Base-by-base conservation (phyloP, 2,329 filamentous ascomycete genomes). In the Fusarium zealandicum region DNA sequence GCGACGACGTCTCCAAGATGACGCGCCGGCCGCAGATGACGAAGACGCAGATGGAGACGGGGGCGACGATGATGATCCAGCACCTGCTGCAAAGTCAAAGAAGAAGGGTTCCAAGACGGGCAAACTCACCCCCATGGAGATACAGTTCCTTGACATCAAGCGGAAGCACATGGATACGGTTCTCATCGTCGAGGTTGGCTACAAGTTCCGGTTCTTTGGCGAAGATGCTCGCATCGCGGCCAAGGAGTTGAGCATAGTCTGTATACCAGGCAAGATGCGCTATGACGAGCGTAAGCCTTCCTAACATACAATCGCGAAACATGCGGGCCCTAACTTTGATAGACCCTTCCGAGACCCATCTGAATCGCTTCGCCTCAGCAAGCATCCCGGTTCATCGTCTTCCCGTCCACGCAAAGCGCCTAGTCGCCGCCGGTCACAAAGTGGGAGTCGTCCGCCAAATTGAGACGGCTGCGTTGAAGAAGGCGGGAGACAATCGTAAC, bases 151-250 rank as follows among this genome's bases (percentile, higher is more conserved):
- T 6, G 93, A 96, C 14, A 96, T 99, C 73, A 99, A 99, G 76
- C 83, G 87, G 55, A 90, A 93, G 65, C 88, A 98, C 70, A 82
- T 92, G 77, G 95, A 98, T 70, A 95, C 93, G 0, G 68, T 99
- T 16, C 80, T 99, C 47, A 90, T 98, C 11, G 87, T 98, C 45
- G 93, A 99, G 72, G 95, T 98, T 8, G 95, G 95, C 43, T 99
- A 99, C 77, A 99, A 99, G 72, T 99, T 96, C 75, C 88, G 90
- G 28, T 96, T 99, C 77, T 96, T 96, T 70, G 95, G 95, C 10
- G 93, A 98, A 68, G 95, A 99, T 77, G 95, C 95, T 8, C 85
- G 92, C 46, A 84, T 86, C 47, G 95, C 93, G 5, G 90, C 93
- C 11, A 96, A 93, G 72, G 92, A 93, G 71, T 80, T 99, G 41